Conservation (phyloP, 2,329 filamentous ascomycete genomes). For the Penicillium psychrosexuale region DNA sequence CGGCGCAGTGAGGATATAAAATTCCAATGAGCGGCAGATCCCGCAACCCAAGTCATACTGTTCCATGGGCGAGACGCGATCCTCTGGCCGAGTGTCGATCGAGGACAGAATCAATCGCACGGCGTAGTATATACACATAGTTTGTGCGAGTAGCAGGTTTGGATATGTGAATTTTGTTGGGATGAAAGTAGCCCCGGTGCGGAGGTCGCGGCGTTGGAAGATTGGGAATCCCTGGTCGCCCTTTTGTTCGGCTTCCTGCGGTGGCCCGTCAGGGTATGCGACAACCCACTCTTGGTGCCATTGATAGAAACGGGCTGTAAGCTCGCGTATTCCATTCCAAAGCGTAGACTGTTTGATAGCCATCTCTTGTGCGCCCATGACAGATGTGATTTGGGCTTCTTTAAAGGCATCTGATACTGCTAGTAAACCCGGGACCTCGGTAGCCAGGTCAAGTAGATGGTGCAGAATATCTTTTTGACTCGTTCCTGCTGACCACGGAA, state of each 20-base stretch:
- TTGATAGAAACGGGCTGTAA: slow-evolving; percentile 30
- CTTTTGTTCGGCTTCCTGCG: slow-evolving; percentile 25
- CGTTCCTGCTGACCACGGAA: slow-evolving; percentile 39
- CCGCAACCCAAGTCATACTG: slow-evolving; percentile 36
- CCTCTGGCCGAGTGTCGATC: slow-evolving; percentile 31
- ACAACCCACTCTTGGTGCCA: slow-evolving; percentile 35
- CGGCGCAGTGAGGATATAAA: slow-evolving; percentile 34
- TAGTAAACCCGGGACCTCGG: slow-evolving; percentile 34
- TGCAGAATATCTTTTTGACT: slow-evolving; percentile 39
- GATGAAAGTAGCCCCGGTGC: slow-evolving; percentile 31
- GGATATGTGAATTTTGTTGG: slow-evolving; percentile 35
- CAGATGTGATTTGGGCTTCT: slow-evolving; percentile 19
- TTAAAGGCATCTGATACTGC: slow-evolving; percentile 32
- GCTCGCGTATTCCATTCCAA: slow-evolving; percentile 35
- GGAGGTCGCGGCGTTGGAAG: slow-evolving; percentile 34
- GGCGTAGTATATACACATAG: slow-evolving; percentile 37
- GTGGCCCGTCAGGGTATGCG: slow-evolving; percentile 30
- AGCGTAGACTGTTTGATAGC: slow-evolving; percentile 32
- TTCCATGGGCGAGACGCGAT: slow-evolving; percentile 29
- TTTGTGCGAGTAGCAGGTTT: slow-evolving; percentile 36
- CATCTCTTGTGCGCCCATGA: slow-evolving; percentile 31
- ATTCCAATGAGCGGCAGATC: slow-evolving; percentile 37
- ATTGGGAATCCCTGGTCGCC: slow-evolving; percentile 32
- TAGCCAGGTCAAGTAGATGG: slow-evolving; percentile 36
- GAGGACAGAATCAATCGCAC: slow-evolving; percentile 35